Evolutionary conservation across 371 early-diverging fungal genomes (phyloP).

Genomic region (Rhizoclosmatium hyalinum): DNA sequence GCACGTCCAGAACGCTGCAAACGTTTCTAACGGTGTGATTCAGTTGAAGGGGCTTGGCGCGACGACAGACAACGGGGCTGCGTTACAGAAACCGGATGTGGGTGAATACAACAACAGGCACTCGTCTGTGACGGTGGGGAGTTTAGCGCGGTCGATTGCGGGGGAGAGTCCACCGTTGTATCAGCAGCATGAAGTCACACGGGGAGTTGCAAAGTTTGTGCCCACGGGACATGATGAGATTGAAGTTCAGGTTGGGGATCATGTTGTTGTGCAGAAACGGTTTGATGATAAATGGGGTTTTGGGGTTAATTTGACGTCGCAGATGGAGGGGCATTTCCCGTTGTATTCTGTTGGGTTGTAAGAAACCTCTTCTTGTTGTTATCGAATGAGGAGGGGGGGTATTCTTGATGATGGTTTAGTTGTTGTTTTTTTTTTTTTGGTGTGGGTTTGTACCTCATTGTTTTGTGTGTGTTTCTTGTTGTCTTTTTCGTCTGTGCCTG

Average conservation of each 20-base stretch:
- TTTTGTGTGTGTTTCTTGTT: not conserved
- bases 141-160: not conserved
- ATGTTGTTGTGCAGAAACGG: constrained; percentile 8
- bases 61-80: not conserved
- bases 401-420: no score
- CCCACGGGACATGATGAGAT: constrained; percentile 20
- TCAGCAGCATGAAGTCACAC: not conserved
- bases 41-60: not conserved
- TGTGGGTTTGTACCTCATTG: not conserved
- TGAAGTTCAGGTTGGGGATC: constrained; percentile 20
- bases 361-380: no score
- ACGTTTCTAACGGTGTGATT: not conserved
- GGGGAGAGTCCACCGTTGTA: not conserved
- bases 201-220: not conserved
- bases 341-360: constrained; percentile 44
- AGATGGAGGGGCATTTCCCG: constrained; percentile 55
- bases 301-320: constrained; percentile 52
- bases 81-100: not conserved
- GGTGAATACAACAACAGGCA: not conserved
- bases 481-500: not conserved
- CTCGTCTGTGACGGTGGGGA: not conserved
- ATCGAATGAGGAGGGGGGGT: no score
- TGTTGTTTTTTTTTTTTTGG: constrained; percentile 4
- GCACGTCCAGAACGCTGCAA: not conserved
- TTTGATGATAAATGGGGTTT: constrained; percentile 51